Conservation (phyloP, 257 asterid genomes). For the Petunia axillaris region DNA sequence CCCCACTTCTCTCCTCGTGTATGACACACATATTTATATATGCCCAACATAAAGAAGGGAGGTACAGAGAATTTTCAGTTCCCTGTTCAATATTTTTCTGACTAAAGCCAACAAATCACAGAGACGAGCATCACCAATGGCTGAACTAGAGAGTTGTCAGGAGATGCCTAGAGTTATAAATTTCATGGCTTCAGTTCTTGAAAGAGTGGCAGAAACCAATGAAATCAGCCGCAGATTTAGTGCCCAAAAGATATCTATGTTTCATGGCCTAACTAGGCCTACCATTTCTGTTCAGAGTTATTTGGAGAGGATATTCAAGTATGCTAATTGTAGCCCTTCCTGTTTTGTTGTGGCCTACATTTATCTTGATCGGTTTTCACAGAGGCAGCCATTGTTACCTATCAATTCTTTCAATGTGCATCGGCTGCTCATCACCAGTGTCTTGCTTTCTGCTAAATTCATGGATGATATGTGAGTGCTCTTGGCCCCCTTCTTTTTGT, state of each 20-base stretch:
- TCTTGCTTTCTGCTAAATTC: constrained; percentile 71
- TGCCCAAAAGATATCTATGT: constrained; percentile 45
- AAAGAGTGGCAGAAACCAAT: constrained; percentile 52
- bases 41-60: background rate
- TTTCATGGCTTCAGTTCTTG: constrained; percentile 45
- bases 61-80: background rate
- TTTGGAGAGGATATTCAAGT: constrained; percentile 69
- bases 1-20: background rate
- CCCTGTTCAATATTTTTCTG: background rate
- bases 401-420: constrained; percentile 70
- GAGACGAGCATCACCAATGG: constrained; percentile 36
- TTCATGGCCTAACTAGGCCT: constrained; percentile 60
- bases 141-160: constrained; percentile 45
- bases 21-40: background rate
- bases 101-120: background rate
- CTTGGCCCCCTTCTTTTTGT: background rate
- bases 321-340: constrained; percentile 73
- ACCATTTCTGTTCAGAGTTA: constrained; percentile 54
- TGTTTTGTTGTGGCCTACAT: constrained; percentile 69
- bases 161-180: constrained; percentile 45
- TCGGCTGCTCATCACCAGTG: constrained; percentile 70
- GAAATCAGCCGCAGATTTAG: constrained; percentile 31
- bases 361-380: constrained; percentile 68
- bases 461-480: constrained; percentile 77
- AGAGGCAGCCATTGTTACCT: constrained; percentile 56